Evolutionary conservation across 371 early-diverging fungal genomes (phyloP).

Genomic region (Zychaea mexicana): DNA sequence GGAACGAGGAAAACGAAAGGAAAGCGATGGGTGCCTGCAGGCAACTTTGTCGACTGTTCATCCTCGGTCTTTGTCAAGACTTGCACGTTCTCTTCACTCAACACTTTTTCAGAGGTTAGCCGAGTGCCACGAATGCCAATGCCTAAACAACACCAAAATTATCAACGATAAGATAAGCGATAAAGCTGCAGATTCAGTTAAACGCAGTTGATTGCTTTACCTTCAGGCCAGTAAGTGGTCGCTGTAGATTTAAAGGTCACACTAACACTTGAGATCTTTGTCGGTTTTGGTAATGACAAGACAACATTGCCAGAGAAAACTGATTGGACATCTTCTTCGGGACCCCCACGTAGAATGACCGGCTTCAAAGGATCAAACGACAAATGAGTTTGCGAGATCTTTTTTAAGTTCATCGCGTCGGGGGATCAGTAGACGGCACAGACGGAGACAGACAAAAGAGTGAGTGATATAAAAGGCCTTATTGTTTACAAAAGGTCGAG

Average conservation of each 20-base stretch:
- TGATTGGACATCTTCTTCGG: constrained; percentile 34
- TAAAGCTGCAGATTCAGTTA: background rate
- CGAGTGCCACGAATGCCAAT: constrained; percentile 45
- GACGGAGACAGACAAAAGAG: background rate
- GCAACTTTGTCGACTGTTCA: constrained; percentile 18
- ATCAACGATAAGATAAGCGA: background rate
- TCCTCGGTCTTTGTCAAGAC: constrained; percentile 25
- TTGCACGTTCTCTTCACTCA: constrained; percentile 33
- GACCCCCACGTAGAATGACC: constrained; percentile 43
- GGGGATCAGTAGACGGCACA: background rate
- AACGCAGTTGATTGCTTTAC: constrained; percentile 14
- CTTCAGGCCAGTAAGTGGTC: constrained; percentile 54
- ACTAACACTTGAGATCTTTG: constrained; percentile 34
- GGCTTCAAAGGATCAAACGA: constrained; percentile 51
- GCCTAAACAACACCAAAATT: constrained; percentile 17
- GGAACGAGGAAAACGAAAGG: constrained; percentile 45
- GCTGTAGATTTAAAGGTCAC: constrained; percentile 40
- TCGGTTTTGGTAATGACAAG: constrained; percentile 33
- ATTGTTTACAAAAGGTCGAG: background rate
- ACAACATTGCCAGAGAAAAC: constrained; percentile 45
- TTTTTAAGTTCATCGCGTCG: constrained; percentile 14
- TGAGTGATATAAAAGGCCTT: no score
- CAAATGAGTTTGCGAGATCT: constrained; percentile 34
- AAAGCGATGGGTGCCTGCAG: constrained; percentile 41
- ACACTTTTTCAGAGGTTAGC: constrained; percentile 33